phyloP scores from a whole-genome alignment of 345 rosid species.

The Brassica cretica region DNA sequence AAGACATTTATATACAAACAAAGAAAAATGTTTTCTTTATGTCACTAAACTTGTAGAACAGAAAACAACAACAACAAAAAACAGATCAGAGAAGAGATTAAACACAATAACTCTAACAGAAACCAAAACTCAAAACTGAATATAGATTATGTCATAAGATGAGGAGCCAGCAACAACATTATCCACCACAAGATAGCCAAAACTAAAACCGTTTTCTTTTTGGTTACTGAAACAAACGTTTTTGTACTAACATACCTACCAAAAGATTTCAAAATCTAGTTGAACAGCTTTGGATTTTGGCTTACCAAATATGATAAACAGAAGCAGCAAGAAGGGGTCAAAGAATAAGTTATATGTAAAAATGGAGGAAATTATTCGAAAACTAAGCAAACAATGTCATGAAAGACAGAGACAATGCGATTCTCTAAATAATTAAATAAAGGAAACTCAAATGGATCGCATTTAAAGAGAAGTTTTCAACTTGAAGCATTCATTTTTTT shows the following conservation, averaged over 20 bases:
- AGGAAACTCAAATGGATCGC: neutral
- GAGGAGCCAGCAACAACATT: slow-evolving; percentile 2
- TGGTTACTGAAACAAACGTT: neutral
- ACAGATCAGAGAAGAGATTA: slow-evolving; percentile 22
- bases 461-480: slow-evolving; percentile 16
- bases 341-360: slow-evolving; percentile 5
- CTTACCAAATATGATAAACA: slow-evolving; percentile 13
- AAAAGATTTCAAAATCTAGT: slow-evolving; percentile 12
- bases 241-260: slow-evolving; percentile 21
- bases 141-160: slow-evolving; percentile 17
- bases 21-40: neutral
- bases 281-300: slow-evolving; percentile 16
- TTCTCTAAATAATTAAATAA: neutral
- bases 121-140: slow-evolving; percentile 6
- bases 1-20: slow-evolving; percentile 5
- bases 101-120: slow-evolving; percentile 11
- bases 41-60: neutral
- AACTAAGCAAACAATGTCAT: slow-evolving; percentile 21
- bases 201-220: neutral
- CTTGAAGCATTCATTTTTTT: slow-evolving; percentile 28
- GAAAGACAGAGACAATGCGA: slow-evolving; percentile 13
- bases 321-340: neutral
- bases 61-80: neutral
- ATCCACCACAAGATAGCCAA: slow-evolving; percentile 18
- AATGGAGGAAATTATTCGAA: slow-evolving; percentile 2